Base-by-base conservation (phyloP, 805 yeast species). In the Tetrapisispora fleetii region DNA sequence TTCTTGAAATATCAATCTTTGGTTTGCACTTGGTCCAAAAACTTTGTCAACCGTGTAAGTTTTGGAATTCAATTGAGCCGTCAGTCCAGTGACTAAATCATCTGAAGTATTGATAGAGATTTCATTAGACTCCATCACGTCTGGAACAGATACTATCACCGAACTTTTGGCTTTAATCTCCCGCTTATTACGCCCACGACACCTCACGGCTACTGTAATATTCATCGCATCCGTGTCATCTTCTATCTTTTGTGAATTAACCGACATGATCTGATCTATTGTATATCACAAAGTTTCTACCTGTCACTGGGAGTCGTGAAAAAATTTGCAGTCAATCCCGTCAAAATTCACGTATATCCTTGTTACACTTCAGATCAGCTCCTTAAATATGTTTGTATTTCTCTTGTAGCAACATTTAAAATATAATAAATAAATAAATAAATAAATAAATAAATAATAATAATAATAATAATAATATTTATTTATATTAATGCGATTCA, bases 11-110 rank as follows among this genome's bases (percentile, higher is more conserved):
- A 89, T 63, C 37, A 73, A 67, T 40, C 71, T 67, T 64, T 89
- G 96, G 56, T 80, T 88, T 2, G 91, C 81, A 52, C 79, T 82
- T 1, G 95, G 81, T 1, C 95, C 95, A 64, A 83, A 87, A 0
- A 85, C 93, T 48, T 79, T 80, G 63, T 88, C 96, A 45, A 88
- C 83, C 8, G 76, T 70, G 62, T 83, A 89, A 1, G 83, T 77
- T 60, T 80, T 82, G 14, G 73, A 62, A 46, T 67, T 70, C 46
- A 72, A 49, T 50, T 69, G 72, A 0, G 73, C 75, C 4, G 70
- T 57, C 4, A 65, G 60, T 9, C 74, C 74, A 30, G 27, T 30
- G 3, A 41, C 44, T 2, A 59, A 55, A 39, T 69, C 72, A 38
- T 65, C 69, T 2, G 71, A 62, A 1, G 73, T 69, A 43, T 69